A percentile compares a stretch with the other conserved stretches of the same genome.
Conservation (phyloP, 257 asterid species). For the Plantago ovata region DNA sequence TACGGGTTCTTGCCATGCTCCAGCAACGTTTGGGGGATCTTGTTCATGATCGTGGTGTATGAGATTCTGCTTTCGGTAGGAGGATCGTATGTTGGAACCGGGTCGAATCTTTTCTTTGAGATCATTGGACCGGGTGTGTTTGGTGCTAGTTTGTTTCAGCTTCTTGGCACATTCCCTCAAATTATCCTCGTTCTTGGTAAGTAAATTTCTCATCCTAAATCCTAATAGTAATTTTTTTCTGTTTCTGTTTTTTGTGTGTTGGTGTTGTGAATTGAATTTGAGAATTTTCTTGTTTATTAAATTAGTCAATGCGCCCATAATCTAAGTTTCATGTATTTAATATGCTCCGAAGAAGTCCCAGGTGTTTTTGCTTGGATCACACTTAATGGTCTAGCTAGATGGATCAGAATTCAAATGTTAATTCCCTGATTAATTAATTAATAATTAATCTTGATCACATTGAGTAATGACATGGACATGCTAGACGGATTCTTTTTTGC, state of each 20-base stretch:
- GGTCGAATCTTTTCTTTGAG: conserved; percentile 46
- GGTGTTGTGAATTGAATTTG: too few relatives aligned
- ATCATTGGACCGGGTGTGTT: conserved; percentile 54
- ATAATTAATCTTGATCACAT: too few relatives aligned
- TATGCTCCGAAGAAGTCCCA: too few relatives aligned
- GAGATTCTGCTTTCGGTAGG: conserved; percentile 43
- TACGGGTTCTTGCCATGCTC: conserved; percentile 68
- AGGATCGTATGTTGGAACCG: conserved; percentile 40
- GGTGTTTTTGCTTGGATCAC: too few relatives aligned
- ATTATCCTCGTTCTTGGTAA: conserved; percentile 51
- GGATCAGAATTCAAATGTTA: too few relatives aligned
- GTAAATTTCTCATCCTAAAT: background rate
- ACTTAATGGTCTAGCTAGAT: too few relatives aligned
- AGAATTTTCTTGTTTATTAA: too few relatives aligned
- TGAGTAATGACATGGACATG: too few relatives aligned
- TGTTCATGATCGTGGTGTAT: conserved; percentile 47
- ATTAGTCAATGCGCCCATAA: too few relatives aligned
- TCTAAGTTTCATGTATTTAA: too few relatives aligned
- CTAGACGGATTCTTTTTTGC: too few relatives aligned
- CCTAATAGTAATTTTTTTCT: background rate
- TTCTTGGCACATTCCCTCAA: conserved; percentile 58
- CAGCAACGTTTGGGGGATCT: conserved; percentile 42
- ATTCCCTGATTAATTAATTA: too few relatives aligned
- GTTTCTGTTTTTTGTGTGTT: background rate
- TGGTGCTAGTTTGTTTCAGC: conserved; percentile 61